Conservation (phyloP, 805 yeast genomes). For the Crinitomyces ghanaensis region DNA sequence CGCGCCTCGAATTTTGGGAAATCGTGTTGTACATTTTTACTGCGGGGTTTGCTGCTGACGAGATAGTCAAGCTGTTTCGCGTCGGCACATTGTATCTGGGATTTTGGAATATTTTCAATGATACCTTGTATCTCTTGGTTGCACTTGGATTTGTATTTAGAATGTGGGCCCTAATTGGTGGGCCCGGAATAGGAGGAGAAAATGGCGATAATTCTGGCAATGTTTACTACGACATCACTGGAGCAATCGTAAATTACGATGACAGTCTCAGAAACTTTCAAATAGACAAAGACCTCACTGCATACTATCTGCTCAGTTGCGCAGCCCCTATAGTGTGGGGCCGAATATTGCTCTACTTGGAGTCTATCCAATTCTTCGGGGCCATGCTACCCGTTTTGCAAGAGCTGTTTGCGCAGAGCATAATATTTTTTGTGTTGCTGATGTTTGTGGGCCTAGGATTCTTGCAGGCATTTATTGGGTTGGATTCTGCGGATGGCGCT, state of each 20-base stretch:
- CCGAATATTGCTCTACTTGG: constrained; percentile 61
- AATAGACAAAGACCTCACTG: constrained; percentile 34
- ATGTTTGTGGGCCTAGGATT: constrained; percentile 66
- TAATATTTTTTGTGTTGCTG: constrained; percentile 69
- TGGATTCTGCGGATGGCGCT: constrained; percentile 80
- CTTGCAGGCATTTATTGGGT: constrained; percentile 75
- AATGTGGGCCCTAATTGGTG: constrained; percentile 26
- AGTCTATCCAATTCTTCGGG: constrained; percentile 73
- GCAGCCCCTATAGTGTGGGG: constrained; percentile 86
- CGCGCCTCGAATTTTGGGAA: constrained; percentile 34
- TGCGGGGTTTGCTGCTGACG: constrained; percentile 55
- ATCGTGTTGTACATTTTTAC: constrained; percentile 62
- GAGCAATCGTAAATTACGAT: neutral
- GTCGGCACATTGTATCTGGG: constrained; percentile 63
- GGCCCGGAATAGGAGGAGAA: too few relatives aligned
- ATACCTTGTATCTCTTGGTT: constrained; percentile 49
- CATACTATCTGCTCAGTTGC: constrained; percentile 62
- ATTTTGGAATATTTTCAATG: constrained; percentile 74
- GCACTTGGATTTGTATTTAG: constrained; percentile 45
- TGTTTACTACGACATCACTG: too few relatives aligned
- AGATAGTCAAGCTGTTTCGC: constrained; percentile 57
- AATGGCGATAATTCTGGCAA: too few relatives aligned
- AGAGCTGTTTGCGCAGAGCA: constrained; percentile 76
- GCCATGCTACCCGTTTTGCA: constrained; percentile 79
- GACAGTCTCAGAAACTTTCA: constrained; percentile 4